Base-by-base conservation (phyloP, 2,329 filamentous ascomycete genomes). In the Bimuria novae-zelandiae region DNA sequence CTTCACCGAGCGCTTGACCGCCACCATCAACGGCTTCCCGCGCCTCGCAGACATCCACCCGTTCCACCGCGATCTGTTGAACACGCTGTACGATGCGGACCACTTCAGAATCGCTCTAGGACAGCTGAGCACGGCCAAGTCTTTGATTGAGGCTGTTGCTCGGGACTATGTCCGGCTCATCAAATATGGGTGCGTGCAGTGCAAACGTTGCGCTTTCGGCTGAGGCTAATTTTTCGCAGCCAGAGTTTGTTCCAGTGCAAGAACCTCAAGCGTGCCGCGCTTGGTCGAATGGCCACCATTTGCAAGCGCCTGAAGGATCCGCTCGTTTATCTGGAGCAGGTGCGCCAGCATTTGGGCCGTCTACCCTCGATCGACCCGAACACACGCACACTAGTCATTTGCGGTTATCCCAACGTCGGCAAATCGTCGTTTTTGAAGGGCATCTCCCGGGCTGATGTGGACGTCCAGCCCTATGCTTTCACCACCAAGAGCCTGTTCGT, bases 341-440 rank as follows among this genome's bases (percentile, higher is more conserved):
- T 96, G 61, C 88, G 94, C 64, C 93, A 97, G 80, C 95, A 99
- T 80, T 81, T 99, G 71, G 94, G 93, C 57, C 92, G 94, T 88
- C 86, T 99, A 61, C 95, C 94, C 4, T 87, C 92, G n/a, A 99
- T 99, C 74, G 95, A 99, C 74, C 94, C 94, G 52, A 99, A 96
- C 73, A 99, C 94, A 33, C 84, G 94, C 65, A 99, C 94, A 1
- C 85, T 99, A 39, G 83, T 99, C 61, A 97, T 99, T 65, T 96
- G 93, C 76, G 94, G 94, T 49, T 97, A 97, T 75, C 94, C 94
- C 65, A 99, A 99, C 69, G 70, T 73, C n/a, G 70, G 94, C 76
- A 99, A 99, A 81, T 96, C 90, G 51, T 96, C 90, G 64, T 99
- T 99, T 81, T 78, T 99, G 71, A 89, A 88, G 77, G 94, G 88